A percentile compares a stretch with the other conserved stretches of the same genome.
phyloP scores from a whole-genome alignment of 2,329 filamentous ascomycete genomes.

The Hymenotorrendiella dingleyae region DNA sequence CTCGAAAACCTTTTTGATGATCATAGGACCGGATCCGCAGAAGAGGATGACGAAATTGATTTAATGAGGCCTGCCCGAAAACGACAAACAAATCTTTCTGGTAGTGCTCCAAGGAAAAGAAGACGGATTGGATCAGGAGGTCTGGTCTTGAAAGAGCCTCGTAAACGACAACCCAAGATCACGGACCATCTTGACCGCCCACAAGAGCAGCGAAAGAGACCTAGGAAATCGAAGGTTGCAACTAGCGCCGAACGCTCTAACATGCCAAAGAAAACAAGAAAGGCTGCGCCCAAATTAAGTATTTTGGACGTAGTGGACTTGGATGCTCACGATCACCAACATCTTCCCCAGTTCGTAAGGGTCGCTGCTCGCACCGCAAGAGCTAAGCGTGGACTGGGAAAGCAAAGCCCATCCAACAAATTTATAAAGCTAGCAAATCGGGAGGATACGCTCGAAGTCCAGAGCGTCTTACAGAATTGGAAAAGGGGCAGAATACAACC shows the following conservation, averaged over 20 bases:
- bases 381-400: constrained; percentile 42
- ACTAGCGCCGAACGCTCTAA: no score
- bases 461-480: constrained; percentile 49
- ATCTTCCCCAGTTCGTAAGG: constrained; percentile 51
- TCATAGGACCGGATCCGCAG: constrained; percentile 20
- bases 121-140: constrained; percentile 11
- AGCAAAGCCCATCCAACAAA: constrained; percentile 49
- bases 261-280: neutral
- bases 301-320: constrained; percentile 52
- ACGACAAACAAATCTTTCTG: constrained; percentile 12
- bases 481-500: constrained; percentile 32
- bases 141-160: neutral
- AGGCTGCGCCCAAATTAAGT: constrained; percentile 43
- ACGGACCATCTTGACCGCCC: constrained; percentile 21
- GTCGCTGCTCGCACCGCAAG: constrained; percentile 55
- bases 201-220: neutral
- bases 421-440: constrained; percentile 54
- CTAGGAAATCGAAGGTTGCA: neutral
- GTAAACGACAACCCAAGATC: constrained; percentile 23
- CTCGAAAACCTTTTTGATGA: constrained; percentile 16
- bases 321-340: constrained; percentile 11
- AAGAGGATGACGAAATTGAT: constrained; percentile 30
- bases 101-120: constrained; percentile 14
- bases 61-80: constrained; percentile 29
- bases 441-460: constrained; percentile 54